These are phyloP conservation scores for Stemphylium vesicarium DNA, from an alignment of 2,329 filamentous ascomycete species.

Conservation along the genomic window DNA sequence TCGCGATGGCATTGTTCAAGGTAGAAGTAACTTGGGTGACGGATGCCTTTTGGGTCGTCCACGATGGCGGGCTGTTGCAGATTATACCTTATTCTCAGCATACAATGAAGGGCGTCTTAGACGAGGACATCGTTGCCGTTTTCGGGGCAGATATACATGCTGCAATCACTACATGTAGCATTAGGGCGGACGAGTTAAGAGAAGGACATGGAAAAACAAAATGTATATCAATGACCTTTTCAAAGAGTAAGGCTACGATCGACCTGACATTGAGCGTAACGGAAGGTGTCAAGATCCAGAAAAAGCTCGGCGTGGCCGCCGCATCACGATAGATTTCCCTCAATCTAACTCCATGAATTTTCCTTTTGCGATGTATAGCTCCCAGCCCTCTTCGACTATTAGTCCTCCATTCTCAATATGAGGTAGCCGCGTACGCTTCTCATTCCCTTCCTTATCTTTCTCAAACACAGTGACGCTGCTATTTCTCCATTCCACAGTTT, in stretches of 20 bases:
- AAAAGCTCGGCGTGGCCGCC: not conserved
- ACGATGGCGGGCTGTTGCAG: not conserved
- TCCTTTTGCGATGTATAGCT: not conserved
- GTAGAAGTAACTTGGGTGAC: not conserved
- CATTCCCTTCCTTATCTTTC: constrained; percentile 2
- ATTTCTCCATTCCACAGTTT: constrained; percentile 3
- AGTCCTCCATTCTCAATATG: not conserved
- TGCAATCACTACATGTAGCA: constrained; percentile 1
- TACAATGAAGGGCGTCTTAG: not conserved
- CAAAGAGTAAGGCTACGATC: not conserved
- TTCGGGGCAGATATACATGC: constrained; percentile 2
- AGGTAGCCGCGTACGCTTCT: not conserved
- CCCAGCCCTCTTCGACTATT: not conserved
- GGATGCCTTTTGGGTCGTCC: not conserved
- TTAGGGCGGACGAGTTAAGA: not conserved
- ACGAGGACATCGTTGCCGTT: not conserved
- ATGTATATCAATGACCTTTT: constrained; percentile 1
- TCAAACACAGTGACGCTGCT: not conserved
- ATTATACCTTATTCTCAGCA: not conserved
- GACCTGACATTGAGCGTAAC: not conserved
- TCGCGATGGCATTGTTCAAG: not conserved
- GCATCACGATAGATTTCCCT: not conserved
- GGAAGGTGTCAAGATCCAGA: not conserved
- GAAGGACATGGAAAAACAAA: not conserved
- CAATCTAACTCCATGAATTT: not conserved